A percentile compares a stretch with the other conserved stretches of the same genome.
These are phyloP conservation scores for Clitopilus passeckerianus DNA, from an alignment of 768 basidiomycete species.

Conservation along the genomic window DNA sequence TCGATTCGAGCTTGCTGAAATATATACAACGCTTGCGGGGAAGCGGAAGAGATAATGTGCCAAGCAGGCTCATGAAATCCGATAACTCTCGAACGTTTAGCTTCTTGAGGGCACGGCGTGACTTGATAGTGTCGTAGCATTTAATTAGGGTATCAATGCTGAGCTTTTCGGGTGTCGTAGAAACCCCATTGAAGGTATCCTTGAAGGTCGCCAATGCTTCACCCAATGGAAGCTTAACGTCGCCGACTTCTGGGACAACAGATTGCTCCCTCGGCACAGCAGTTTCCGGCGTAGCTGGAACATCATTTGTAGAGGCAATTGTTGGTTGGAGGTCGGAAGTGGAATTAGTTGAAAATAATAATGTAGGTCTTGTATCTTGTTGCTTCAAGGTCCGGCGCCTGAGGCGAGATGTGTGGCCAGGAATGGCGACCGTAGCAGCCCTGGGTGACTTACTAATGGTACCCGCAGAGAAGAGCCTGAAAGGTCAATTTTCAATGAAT, in stretches of 20 bases:
- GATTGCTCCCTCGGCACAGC: neutral
- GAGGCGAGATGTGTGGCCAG: neutral
- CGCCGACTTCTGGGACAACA: neutral
- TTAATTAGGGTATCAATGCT: conserved; percentile 29
- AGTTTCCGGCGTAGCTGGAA: neutral
- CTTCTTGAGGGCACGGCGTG: conserved; percentile 23
- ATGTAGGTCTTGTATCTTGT: neutral
- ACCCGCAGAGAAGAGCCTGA: neutral
- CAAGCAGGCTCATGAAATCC: conserved; percentile 42
- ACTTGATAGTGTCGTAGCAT: conserved; percentile 32
- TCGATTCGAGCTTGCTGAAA: conserved; percentile 23
- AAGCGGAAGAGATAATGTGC: conserved; percentile 36
- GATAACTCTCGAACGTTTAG: conserved; percentile 32
- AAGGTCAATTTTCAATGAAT: neutral
- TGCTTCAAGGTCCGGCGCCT: neutral
- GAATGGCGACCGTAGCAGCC: neutral
- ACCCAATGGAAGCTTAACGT: neutral
- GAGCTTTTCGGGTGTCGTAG: conserved; percentile 9
- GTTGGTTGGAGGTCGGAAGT: neutral
- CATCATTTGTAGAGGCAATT: neutral
- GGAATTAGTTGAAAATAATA: neutral
- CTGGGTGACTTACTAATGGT: neutral
- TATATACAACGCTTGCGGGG: conserved; percentile 18
- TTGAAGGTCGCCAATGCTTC: conserved; percentile 12
- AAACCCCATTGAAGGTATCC: conserved; percentile 17